Evolutionary conservation across 805 yeast species (phyloP), one percentile per base, ranked within the genome.

Genomic region (Hanseniaspora hatyaiensis): DNA sequence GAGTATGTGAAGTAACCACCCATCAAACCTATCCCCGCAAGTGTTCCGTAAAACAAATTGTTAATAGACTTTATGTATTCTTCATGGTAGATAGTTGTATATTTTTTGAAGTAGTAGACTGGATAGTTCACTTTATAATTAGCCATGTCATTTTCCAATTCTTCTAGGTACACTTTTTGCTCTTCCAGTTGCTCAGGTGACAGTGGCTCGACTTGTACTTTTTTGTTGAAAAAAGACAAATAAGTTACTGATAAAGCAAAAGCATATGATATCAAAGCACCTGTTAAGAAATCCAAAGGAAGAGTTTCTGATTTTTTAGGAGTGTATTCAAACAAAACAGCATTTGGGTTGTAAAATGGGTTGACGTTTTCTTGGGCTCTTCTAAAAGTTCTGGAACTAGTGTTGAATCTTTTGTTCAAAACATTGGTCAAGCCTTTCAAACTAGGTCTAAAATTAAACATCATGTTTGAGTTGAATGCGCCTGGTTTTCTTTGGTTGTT

Each of bases 41-140:
- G n/a, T n/a, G n/a, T n/a, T n/a, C n/a, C n/a, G n/a, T n/a, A n/a
- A n/a, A n/a, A n/a, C n/a, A n/a, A n/a, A n/a, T n/a, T n/a, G n/a
- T n/a, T n/a, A n/a, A n/a, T n/a, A n/a, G n/a, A n/a, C n/a, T n/a
- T n/a, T n/a, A n/a, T n/a, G n/a, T n/a, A n/a, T n/a, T n/a, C n/a
- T n/a, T n/a, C n/a, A n/a, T n/a, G n/a, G n/a, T n/a, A n/a, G n/a
- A n/a, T n/a, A n/a, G n/a, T n/a, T n/a, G n/a, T 34, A 8, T 19
- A 20, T 31, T 43, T 43, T 23, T 28, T 34, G 8, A 36, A 13
- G 4, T 16, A 15, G n/a, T 43, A 43, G 5, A 28, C 30, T 20
- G 38, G 39, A 11, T 34, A 20, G 23, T 43, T 43, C 12, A 38
- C 19, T 23, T 29, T 38, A 6, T 43, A 20, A 12, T 26, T 34